Base-by-base conservation (phyloP, 148 eudicot species). In the Bassia scoparia region DNA sequence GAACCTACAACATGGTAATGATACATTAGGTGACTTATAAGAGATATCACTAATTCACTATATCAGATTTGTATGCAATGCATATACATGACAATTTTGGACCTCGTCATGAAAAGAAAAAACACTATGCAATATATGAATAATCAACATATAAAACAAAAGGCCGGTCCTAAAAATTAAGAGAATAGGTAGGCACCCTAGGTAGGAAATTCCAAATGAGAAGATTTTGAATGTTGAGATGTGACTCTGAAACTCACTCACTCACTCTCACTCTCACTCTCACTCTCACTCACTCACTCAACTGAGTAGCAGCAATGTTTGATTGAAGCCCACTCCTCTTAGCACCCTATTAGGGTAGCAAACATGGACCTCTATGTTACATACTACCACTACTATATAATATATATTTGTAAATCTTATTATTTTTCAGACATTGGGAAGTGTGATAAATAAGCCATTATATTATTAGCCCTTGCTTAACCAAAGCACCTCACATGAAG, bases 221-320 rank as follows among this genome's bases (percentile, higher is more conserved):
- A 41, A 8, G 49, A 64, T 23, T 18, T 64, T n/a, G 68, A 41
- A 65, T 41, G 30, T 65, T 65, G 68, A 65, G 68, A 65, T 34
- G 50, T 65, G 68, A 65, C 68, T 65, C 30, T 65, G 72, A 69
- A 52, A 50, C 61, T 49, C 59, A 69, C 61, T 50, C 48, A 64
- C n/a, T n/a, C n/a, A n/a, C n/a, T n/a, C n/a, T n/a, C n/a, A n/a
- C n/a, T n/a, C n/a, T n/a, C n/a, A n/a, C n/a, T n/a, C n/a, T n/a
- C n/a, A n/a, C n/a, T n/a, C n/a, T n/a, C n/a, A n/a, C n/a, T n/a
- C n/a, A n/a, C n/a, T n/a, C n/a, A n/a, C n/a, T n/a, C n/a, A 72
- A 72, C 38, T 26, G 15, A 33, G 21, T 34, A 52, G 76, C 59
- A 72, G 37, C 44, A 17, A 21, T 38, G 11, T 53, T 73, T 27